A percentile compares a stretch with the other conserved stretches of the same genome.
Evolutionary conservation across 2,329 filamentous ascomycete genomes (phyloP).

Genomic region (Xylariaceae sp.): DNA sequence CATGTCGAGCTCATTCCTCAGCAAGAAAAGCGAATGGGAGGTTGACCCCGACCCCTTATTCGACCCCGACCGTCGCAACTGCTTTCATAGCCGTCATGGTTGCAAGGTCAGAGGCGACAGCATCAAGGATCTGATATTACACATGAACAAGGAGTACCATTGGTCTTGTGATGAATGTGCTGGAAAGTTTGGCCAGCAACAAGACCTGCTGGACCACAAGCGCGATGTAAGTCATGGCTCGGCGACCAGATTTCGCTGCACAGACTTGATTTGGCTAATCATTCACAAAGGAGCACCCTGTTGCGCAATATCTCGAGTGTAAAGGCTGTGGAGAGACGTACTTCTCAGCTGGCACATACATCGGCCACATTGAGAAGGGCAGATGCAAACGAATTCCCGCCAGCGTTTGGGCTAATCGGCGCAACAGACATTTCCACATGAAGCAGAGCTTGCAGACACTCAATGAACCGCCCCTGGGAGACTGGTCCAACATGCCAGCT

Average conservation of each 20-base stretch:
- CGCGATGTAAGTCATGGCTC: constrained; percentile 11
- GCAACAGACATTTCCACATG: constrained; percentile 35
- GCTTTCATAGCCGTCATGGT: too few relatives aligned
- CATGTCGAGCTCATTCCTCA: too few relatives aligned
- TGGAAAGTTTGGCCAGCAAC: constrained; percentile 6
- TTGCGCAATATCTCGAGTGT: constrained; percentile 39
- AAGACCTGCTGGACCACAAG: constrained; percentile 11
- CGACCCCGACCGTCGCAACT: too few relatives aligned
- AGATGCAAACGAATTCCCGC: constrained; percentile 34
- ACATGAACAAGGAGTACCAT: constrained; percentile 12
- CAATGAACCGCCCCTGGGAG: neutral
- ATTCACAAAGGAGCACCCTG: constrained; percentile 31
- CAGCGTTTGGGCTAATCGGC: constrained; percentile 27
- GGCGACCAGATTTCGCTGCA: too few relatives aligned
- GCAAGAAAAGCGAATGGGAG: too few relatives aligned
- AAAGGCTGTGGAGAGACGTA: constrained; percentile 42
- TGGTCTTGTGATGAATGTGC: constrained; percentile 15
- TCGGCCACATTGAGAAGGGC: constrained; percentile 41
- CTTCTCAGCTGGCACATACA: constrained; percentile 30
- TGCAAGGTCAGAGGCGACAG: constrained; percentile 3
- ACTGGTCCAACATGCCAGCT: too few relatives aligned
- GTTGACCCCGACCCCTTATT: too few relatives aligned
- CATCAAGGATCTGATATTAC: constrained; percentile 6
- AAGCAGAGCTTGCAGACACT: constrained; percentile 17
- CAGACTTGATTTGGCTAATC: too few relatives aligned